These are phyloP conservation scores for Exsudoporus frostii DNA, from an alignment of 768 basidiomycete species.

Conservation along the genomic window DNA sequence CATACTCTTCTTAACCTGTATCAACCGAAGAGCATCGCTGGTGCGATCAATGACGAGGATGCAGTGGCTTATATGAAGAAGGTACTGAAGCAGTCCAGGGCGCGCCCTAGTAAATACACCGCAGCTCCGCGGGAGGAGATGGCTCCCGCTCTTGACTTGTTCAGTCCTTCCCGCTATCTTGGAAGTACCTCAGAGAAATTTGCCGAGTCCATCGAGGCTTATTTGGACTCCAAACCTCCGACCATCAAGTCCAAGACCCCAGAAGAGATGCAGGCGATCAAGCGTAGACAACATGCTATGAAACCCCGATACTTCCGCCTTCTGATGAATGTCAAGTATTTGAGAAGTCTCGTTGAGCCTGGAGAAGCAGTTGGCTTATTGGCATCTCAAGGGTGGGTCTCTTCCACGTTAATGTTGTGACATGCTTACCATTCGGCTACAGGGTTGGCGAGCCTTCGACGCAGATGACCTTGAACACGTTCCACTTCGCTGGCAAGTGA, in stretches of 20 bases:
- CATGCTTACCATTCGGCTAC: conserved; percentile 1
- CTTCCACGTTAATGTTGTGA: not conserved
- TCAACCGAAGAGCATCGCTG: conserved; percentile 55
- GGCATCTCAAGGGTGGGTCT: conserved; percentile 89
- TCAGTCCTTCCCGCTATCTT: conserved; percentile 73
- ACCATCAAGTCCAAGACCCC: conserved; percentile 40
- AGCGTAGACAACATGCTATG: conserved; percentile 46
- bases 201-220: conserved; percentile 74
- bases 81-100: conserved; percentile 68
- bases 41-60: conserved; percentile 59
- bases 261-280: conserved; percentile 38
- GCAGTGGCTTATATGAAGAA: conserved; percentile 86
- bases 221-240: conserved; percentile 73
- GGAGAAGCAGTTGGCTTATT: conserved; percentile 98
- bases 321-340: conserved; percentile 89
- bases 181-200: conserved; percentile 94
- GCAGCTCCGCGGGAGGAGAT: conserved; percentile 56
- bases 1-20: conserved; percentile 72
- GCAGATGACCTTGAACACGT: conserved; percentile 99
- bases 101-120: conserved; percentile 38
- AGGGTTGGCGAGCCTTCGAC: conserved; percentile 99
- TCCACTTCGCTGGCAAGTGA: conserved; percentile 91
- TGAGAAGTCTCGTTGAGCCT: conserved; percentile 91
- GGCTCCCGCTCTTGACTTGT: conserved; percentile 70
- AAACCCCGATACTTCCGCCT: conserved; percentile 62